Conservation (phyloP, 176 grass and related monocot species). For the Musa beccarii region DNA sequence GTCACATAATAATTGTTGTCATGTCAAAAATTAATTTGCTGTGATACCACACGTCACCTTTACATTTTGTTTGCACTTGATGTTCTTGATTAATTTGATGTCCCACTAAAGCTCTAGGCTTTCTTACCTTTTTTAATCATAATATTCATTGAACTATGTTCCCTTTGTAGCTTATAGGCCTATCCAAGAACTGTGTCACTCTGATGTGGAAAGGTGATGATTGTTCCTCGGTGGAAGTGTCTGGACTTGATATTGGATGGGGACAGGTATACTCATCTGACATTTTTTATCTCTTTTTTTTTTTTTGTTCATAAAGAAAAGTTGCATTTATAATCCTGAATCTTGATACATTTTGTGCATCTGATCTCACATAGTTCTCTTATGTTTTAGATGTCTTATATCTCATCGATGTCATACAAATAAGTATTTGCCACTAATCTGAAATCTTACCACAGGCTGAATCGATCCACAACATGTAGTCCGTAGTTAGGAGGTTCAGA, state of each 20-base stretch:
- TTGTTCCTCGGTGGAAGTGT: constrained; percentile 84
- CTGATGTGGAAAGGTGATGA: constrained; percentile 59
- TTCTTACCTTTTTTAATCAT: neutral
- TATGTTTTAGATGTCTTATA: no score
- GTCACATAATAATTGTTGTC: no score
- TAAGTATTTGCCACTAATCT: no score
- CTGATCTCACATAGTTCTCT: no score
- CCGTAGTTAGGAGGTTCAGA: neutral
- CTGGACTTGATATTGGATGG: constrained; percentile 95
- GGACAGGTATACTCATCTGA: constrained; percentile 47
- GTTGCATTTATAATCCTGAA: neutral
- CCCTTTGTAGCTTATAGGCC: constrained; percentile 63
- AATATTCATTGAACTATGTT: constrained; percentile 13
- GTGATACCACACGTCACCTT: neutral
- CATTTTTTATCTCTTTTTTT: neutral
- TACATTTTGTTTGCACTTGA: neutral
- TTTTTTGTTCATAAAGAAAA: neutral
- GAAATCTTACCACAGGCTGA: no score
- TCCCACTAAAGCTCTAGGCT: neutral
- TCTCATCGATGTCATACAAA: no score
- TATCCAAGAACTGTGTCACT: constrained; percentile 49
- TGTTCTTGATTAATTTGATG: neutral
- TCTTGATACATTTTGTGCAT: no score
- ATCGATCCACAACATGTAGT: no score
- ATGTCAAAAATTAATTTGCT: neutral